Evolutionary conservation across 1,139 yeast genomes (phyloP), one percentile per base, ranked within the genome.

Genomic region (Kurtzmaniella quercitrusa): DNA sequence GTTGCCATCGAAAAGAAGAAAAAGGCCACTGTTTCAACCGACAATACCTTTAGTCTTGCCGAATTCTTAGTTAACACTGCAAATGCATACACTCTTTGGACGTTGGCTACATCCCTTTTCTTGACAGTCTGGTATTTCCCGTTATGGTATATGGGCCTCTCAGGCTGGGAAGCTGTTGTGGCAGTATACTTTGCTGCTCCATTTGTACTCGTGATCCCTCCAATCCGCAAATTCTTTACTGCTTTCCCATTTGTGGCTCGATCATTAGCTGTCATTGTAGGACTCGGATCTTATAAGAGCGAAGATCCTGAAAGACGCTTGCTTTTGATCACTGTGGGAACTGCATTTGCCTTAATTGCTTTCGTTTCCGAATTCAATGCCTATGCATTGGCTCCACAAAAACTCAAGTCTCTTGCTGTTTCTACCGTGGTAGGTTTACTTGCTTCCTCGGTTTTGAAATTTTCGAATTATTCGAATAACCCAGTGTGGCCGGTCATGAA

Each of bases 401-500:
- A 71, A 44, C 68, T 77, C 38, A 63, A 68, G 38, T 73, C 80
- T 28, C 85, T 78, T 51, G 71, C 83, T 2, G 59, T 83, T 2
- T 74, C 94, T 1, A 82, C 87, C 57, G 62, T 81, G 1, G 52
- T 86, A 22, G 98, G 98, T 18, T 71, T 93, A 45, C 71, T 87
- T 40, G 62, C 80, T 4, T 81, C 96, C 2, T 78, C 89, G 1
- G 76, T 86, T 34, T 72, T 88, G 26, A 93, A 94, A 58, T 85
- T 78, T 65, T 78, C 84, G 15, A 78, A 74, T 56, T 86, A 78
- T 65, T 82, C 97, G 5, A 91, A 91, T 58, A 93, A 93, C 60
- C 98, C 98, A 33, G 71, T 89, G 40, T 93, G 98, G 98, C 95
- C 98, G 33, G 85, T 89, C 38, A 84, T 93, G 93, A 84, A 89